Percentiles rank a stretch among this genome's conserved stretches.
These are phyloP conservation scores for Phlebiopsis flavidoalba DNA, from an alignment of 768 basidiomycete species.

Conservation along the genomic window DNA sequence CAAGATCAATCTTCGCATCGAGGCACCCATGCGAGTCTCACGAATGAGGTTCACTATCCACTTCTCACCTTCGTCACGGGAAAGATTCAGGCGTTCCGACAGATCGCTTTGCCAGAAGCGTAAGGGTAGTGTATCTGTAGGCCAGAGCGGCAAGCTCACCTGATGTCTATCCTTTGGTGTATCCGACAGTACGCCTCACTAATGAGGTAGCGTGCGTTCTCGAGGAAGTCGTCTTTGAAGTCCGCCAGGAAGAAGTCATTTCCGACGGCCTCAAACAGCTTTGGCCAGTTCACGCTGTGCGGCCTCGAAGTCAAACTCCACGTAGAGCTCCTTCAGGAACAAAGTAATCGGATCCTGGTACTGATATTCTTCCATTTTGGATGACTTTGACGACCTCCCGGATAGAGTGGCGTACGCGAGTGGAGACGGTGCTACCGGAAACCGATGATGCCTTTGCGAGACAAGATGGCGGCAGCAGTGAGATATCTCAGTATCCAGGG, in stretches of 20 bases:
- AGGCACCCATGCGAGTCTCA: constrained; percentile 94
- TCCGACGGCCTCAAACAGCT: constrained; percentile 76
- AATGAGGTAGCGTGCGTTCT: constrained; percentile 93
- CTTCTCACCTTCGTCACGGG: constrained; percentile 94
- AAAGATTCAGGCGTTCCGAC: constrained; percentile 88
- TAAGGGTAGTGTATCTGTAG: neutral
- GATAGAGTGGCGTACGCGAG: constrained; percentile 83
- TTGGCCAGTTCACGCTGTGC: constrained; percentile 78
- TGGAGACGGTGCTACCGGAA: constrained; percentile 40
- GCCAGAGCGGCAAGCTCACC: constrained; percentile 37
- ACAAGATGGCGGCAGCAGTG: constrained; percentile 87
- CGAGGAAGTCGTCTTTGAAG: constrained; percentile 91
- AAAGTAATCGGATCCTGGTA: constrained; percentile 90
- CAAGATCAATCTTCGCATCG: constrained; percentile 96
- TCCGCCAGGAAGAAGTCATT: constrained; percentile 94
- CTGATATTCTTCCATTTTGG: constrained; percentile 93
- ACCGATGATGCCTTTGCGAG: constrained; percentile 65
- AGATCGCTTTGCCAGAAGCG: constrained; percentile 57
- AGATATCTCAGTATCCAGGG: constrained; percentile 96
- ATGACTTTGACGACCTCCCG: constrained; percentile 91
- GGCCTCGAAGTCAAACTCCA: constrained; percentile 94
- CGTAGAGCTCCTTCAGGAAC: constrained; percentile 90
- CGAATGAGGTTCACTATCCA: constrained; percentile 99
- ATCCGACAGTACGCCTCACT: constrained; percentile 98
- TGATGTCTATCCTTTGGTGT: constrained; percentile 88